phyloP scores from a whole-genome alignment of 2,329 filamentous ascomycete genomes.

The Ambrosiella cleistominuta region DNA sequence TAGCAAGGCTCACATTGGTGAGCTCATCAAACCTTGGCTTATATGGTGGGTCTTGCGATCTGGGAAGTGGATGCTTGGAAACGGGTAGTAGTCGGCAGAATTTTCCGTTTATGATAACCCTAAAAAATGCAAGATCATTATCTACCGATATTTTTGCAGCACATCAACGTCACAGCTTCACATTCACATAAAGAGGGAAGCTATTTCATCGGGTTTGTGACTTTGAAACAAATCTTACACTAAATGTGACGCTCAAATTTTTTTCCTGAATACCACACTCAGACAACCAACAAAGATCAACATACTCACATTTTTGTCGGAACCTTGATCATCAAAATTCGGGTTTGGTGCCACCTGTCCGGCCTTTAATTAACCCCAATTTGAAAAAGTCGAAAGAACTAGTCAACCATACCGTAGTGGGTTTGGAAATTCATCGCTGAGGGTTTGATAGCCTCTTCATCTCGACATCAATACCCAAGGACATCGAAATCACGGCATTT shows the following conservation, averaged over 20 bases:
- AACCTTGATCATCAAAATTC: background rate
- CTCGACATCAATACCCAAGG: background rate
- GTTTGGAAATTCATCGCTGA: background rate
- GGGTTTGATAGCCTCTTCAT: slow-evolving; percentile 8
- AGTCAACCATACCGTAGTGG: background rate
- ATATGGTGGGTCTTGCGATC: background rate
- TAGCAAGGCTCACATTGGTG: background rate
- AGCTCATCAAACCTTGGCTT: background rate
- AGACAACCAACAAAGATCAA: background rate
- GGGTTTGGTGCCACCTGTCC: background rate
- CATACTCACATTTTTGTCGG: too few relatives aligned
- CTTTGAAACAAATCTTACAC: background rate
- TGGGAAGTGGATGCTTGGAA: background rate
- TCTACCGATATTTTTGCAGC: background rate
- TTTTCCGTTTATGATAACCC: background rate
- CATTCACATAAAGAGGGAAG: background rate
- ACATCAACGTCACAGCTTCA: background rate
- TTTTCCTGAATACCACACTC: background rate
- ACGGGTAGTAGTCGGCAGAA: slow-evolving; percentile 4
- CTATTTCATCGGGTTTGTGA: background rate
- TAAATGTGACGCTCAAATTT: background rate
- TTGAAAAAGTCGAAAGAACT: slow-evolving; percentile 1
- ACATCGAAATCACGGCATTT: background rate
- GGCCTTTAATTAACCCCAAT: slow-evolving; percentile 8
- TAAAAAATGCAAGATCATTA: background rate